A percentile compares a stretch with the other conserved stretches of the same genome.
phyloP scores from a whole-genome alignment of 306 rosid genomes.

The Sicyos edulis region DNA sequence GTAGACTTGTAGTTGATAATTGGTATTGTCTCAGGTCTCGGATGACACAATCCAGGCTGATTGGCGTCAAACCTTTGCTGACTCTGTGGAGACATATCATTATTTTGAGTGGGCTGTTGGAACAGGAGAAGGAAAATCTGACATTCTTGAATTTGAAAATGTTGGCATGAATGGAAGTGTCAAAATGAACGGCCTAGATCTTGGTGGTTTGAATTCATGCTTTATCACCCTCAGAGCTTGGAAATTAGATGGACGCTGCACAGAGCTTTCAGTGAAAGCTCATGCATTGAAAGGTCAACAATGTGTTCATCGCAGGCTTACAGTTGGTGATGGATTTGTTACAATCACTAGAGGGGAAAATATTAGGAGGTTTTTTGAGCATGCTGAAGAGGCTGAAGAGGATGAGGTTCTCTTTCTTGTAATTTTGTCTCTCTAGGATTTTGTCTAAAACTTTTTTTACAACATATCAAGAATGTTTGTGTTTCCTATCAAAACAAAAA shows the following conservation, averaged over 20 bases:
- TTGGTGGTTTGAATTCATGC: conserved; percentile 76
- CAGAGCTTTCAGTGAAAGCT: conserved; percentile 90
- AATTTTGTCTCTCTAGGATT: conserved; percentile 22
- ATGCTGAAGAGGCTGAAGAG: conserved; percentile 99
- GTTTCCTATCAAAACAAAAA: too few relatives aligned
- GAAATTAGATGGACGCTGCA: conserved; percentile 86
- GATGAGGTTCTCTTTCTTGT: conserved; percentile 61
- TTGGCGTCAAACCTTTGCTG: conserved; percentile 86
- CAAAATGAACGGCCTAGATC: conserved; percentile 67
- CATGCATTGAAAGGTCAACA: conserved; percentile 88
- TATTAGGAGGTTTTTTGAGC: conserved; percentile 88
- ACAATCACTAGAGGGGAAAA: conserved; percentile 90
- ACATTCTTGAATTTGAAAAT: conserved; percentile 85
- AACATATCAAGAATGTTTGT: too few relatives aligned
- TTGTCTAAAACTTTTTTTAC: too few relatives aligned
- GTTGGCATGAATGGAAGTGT: conserved; percentile 85
- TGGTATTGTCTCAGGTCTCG: conserved; percentile 54
- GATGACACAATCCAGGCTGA: conserved; percentile 80
- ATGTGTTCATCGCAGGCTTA: conserved; percentile 89
- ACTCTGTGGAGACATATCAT: conserved; percentile 70
- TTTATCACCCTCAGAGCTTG: conserved; percentile 87
- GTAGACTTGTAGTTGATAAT: conserved; percentile 20
- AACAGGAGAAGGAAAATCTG: conserved; percentile 89
- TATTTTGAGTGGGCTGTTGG: conserved; percentile 99
- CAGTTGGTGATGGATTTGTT: conserved; percentile 84